Base-by-base conservation (phyloP, 768 basidiomycete species). In the Pleurotus eryngii region DNA sequence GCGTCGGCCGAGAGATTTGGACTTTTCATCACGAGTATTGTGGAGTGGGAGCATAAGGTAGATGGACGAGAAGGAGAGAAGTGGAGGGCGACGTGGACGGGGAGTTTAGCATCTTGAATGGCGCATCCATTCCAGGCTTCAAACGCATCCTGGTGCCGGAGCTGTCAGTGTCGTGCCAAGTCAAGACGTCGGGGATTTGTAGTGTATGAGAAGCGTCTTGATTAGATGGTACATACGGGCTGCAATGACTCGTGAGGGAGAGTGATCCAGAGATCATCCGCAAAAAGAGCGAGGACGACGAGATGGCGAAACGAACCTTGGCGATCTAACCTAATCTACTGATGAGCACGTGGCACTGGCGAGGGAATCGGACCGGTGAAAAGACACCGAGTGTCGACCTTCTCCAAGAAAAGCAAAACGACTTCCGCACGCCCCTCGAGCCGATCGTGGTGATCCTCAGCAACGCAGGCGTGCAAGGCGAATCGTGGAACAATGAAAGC, bases 141-240 rank as follows among this genome's bases (percentile, higher is more conserved):
- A 53, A 50, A 30, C 24, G 24, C 9, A 17, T 24, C 35, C 22
- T 38, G 12, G 6, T 26, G 49, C 18, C 17, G 18, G 51, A 39
- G 51, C 8, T 30, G 37, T n/a, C n/a, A n/a, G n/a, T n/a, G n/a
- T 39, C 51, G 37, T 54, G 51, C 51, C 51, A 54, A 54, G 51
- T 39, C 49, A 30, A 24, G 30, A 11, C 9, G 11, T 0, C 30
- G 30, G 30, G 30, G 30, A 11, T 35, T 35, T 9, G 30, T 3
- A 35, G 30, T 9, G 30, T 9, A 35, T 1, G 30, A 35, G 7
- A 9, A 35, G 8, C 9, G 30, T 35, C 30, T 35, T 35, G 30
- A 35, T 11, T 11, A 11, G 30, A 11, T 35, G 9, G 3, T 3
- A 3, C 30, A 35, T 35, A 35, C 22, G 46, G 14, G 5, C 22